Evolutionary conservation across 2,329 filamentous ascomycete species (phyloP), one percentile per base, ranked within the genome.

Genomic region (Ophiocordyceps camponoti-rufipedis): DNA sequence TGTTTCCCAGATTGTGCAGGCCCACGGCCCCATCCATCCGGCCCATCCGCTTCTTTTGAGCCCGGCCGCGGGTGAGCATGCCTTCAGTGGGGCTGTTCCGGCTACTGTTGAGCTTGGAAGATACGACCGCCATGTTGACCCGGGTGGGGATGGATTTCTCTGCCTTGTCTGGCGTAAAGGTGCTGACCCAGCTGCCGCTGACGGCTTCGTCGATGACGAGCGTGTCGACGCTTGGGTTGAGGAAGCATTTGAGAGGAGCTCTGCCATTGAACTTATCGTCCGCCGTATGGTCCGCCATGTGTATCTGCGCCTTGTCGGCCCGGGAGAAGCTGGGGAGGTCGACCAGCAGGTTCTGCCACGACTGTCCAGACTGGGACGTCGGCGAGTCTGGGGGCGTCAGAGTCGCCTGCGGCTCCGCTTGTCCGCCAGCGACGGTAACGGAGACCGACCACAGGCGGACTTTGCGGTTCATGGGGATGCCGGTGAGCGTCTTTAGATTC

Each of bases 1-100:
- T 96, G 56, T 98, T 98, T 43, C 91, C 91, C 13, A 98, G 67
- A 56, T 98, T 98, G 51, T 76, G 78, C 45, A 98, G 67, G 32
- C 91, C 91, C 40, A 88, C 83, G 39, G 80, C 82, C 31, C 91
- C 91, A 32, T 78, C 63, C 12, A 77, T 75, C 49, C 79, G 78
- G 10, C 83, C 83, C 38, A 78, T 75, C 52, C 77, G 79, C 52
- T 78, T 82, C 50, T 78, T 79, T 48, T 80, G 76, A 8, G 74
- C 66, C 47, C 85, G 75, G 40, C 85, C 85, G 52, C 87, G 74
- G 0, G 85, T 88, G 49, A 83, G 67, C 8, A 71, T 64, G 2
- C 71, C 72, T 5, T 70, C 66, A 3, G 71, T 74, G 18, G 78
- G 80, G 46, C 85, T 88, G 50, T 74, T 86, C 29, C 79, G 75